phyloP scores from a whole-genome alignment of 108 stramenopile genomes.

The Nitzschia inconspicua region DNA sequence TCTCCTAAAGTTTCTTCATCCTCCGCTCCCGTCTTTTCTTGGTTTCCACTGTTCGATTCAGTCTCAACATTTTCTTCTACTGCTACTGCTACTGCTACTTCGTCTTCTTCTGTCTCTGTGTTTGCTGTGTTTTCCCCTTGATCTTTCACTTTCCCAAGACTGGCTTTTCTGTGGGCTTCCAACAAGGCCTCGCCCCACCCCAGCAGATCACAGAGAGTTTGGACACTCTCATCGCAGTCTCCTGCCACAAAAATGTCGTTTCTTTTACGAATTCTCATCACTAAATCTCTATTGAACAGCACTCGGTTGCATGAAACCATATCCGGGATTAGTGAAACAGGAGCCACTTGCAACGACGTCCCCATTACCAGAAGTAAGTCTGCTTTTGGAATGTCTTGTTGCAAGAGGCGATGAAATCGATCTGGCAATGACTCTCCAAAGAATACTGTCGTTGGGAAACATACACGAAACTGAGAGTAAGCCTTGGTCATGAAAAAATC shows the following conservation, averaged over 20 bases:
- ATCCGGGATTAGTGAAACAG: conserved; percentile 68
- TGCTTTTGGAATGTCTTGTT: conserved; percentile 43
- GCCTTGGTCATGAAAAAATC: no score
- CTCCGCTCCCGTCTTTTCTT: neutral
- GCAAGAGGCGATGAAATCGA: conserved; percentile 50
- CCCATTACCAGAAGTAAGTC: conserved; percentile 88
- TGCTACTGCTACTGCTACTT: neutral
- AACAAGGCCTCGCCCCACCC: conserved; percentile 75
- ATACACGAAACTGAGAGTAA: no score
- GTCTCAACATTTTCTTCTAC: neutral
- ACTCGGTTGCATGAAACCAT: conserved; percentile 63
- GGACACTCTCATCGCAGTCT: conserved; percentile 78
- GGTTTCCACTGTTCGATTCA: neutral
- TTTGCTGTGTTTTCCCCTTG: neutral
- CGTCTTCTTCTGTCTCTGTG: neutral
- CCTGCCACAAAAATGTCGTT: conserved; percentile 74
- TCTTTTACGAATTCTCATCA: conserved; percentile 51
- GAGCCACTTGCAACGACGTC: conserved; percentile 72
- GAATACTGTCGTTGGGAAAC: no score
- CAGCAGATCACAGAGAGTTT: conserved; percentile 41
- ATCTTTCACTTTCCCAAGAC: conserved; percentile 5
- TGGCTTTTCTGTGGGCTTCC: conserved; percentile 6
- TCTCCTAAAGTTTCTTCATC: neutral
- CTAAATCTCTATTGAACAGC: conserved; percentile 72
- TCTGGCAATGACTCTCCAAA: conserved; percentile 86